Evolutionary conservation across 495 filamentous ascomycete genomes (phyloP).

Genomic region (Ramalina peruviana): DNA sequence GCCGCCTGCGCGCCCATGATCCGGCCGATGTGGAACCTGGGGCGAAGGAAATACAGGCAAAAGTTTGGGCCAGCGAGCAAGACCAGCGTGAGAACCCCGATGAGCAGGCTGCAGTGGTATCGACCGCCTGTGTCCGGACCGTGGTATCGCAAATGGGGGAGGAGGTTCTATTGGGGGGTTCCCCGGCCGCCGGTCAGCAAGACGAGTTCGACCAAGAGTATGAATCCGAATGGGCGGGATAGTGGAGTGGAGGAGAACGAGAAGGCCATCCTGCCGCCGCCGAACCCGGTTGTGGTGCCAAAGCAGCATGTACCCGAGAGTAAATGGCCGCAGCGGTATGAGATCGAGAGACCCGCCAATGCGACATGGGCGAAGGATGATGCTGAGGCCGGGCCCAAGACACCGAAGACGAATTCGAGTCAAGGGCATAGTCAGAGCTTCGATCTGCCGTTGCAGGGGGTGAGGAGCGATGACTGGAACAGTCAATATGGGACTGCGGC

Average conservation of each 20-base stretch:
- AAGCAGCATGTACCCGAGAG: background rate
- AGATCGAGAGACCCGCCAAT: conserved; percentile 6
- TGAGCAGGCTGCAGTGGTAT: background rate
- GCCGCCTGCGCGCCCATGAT: conserved; percentile 7
- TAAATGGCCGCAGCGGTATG: conserved; percentile 2
- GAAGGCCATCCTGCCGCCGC: background rate
- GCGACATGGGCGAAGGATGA: conserved; percentile 13
- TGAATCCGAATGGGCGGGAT: background rate
- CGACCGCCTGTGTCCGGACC: background rate
- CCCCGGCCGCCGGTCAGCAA: background rate
- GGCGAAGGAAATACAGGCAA: background rate
- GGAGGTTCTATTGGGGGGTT: background rate
- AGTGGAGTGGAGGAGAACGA: background rate
- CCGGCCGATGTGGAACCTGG: background rate
- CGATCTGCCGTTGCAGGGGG: conserved; percentile 11
- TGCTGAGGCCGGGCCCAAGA: background rate
- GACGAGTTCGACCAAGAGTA: background rate
- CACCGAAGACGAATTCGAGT: background rate
- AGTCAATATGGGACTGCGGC: too few relatives aligned
- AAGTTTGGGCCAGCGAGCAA: background rate
- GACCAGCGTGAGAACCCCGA: background rate
- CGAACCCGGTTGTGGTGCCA: background rate
- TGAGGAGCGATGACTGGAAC: conserved; percentile 3
- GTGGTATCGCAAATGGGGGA: background rate
- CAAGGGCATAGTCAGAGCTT: conserved; percentile 5